Evolutionary conservation across 2,329 filamentous ascomycete genomes (phyloP).

Genomic region (Cytospora paraplurivora): DNA sequence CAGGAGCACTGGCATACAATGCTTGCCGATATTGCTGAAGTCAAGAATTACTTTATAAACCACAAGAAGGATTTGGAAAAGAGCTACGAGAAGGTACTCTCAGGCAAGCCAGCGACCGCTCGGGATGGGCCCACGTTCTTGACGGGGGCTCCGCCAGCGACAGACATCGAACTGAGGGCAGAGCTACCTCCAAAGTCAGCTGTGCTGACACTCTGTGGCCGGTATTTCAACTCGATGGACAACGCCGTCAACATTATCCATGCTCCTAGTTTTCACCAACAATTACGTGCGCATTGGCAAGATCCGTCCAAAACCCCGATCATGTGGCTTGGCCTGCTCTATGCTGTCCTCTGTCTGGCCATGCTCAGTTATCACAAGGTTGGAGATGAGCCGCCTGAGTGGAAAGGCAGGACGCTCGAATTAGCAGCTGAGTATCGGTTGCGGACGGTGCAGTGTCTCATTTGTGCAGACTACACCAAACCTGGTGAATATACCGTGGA

Average conservation of each 20-base stretch:
- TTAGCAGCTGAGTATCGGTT: conserved; percentile 66
- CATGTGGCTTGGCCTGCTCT: conserved; percentile 78
- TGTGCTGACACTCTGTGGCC: conserved; percentile 80
- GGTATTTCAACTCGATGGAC: conserved; percentile 86
- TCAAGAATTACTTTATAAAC: conserved; percentile 83
- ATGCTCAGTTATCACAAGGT: conserved; percentile 79
- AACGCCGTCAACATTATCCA: conserved; percentile 75
- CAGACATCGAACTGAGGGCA: conserved; percentile 75
- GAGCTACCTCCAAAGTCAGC: conserved; percentile 79
- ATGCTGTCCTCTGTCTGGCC: conserved; percentile 74
- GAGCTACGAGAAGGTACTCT: conserved; percentile 75
- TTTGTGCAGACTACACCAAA: conserved; percentile 76
- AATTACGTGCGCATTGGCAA: conserved; percentile 67
- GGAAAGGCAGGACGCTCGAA: conserved; percentile 66
- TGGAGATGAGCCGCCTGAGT: conserved; percentile 78
- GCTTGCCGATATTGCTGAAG: conserved; percentile 82
- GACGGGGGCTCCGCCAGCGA: conserved; percentile 71
- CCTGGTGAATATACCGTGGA: conserved; percentile 76
- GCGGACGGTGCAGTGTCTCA: conserved; percentile 75
- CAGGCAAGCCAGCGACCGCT: conserved; percentile 62
- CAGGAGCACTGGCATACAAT: conserved; percentile 84
- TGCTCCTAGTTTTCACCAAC: conserved; percentile 80
- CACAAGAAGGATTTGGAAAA: conserved; percentile 90
- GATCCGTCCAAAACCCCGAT: conserved; percentile 71
- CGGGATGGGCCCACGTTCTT: conserved; percentile 74